Conservation (phyloP, 2,329 filamentous ascomycete species). For the Nectriaceae sp. region DNA sequence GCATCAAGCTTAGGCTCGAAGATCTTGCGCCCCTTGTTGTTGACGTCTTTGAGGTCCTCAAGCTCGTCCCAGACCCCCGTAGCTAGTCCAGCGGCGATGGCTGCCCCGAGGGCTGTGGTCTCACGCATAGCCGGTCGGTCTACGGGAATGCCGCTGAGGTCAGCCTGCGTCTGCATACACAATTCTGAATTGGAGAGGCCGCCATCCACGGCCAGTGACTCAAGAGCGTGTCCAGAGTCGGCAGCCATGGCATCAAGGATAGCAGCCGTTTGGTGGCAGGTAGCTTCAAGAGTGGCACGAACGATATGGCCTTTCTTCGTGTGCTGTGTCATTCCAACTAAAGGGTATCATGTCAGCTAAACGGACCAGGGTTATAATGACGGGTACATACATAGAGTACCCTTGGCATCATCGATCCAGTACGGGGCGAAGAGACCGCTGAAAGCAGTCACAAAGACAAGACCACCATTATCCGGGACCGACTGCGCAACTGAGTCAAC, state of each 20-base stretch:
- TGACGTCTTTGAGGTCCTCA: constrained; percentile 72
- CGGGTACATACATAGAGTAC: constrained; percentile 70
- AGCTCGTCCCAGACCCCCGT: constrained; percentile 77
- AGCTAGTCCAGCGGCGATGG: constrained; percentile 86
- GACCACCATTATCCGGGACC: constrained; percentile 74
- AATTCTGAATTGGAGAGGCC: constrained; percentile 88
- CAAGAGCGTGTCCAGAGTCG: constrained; percentile 76
- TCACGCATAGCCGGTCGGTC: constrained; percentile 87
- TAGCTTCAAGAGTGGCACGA: constrained; percentile 85
- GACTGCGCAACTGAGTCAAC: constrained; percentile 54
- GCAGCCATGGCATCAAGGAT: constrained; percentile 91
- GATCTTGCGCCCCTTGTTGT: constrained; percentile 66
- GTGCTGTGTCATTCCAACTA: constrained; percentile 80
- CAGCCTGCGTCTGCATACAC: constrained; percentile 89
- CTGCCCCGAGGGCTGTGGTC: constrained; percentile 84
- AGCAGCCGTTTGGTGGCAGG: constrained; percentile 89
- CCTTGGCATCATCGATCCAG: constrained; percentile 92
- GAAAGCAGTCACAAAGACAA: constrained; percentile 87
- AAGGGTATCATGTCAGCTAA: constrained; percentile 3
- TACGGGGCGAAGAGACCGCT: constrained; percentile 90
- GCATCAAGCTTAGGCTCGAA: constrained; percentile 68
- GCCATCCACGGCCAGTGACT: constrained; percentile 80
- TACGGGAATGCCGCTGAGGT: constrained; percentile 80
- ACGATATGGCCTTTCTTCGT: constrained; percentile 86
- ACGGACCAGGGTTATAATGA: background rate